phyloP scores from a whole-genome alignment of 2,329 filamentous ascomycete species.

The Calonectria pseudoreteaudii region DNA sequence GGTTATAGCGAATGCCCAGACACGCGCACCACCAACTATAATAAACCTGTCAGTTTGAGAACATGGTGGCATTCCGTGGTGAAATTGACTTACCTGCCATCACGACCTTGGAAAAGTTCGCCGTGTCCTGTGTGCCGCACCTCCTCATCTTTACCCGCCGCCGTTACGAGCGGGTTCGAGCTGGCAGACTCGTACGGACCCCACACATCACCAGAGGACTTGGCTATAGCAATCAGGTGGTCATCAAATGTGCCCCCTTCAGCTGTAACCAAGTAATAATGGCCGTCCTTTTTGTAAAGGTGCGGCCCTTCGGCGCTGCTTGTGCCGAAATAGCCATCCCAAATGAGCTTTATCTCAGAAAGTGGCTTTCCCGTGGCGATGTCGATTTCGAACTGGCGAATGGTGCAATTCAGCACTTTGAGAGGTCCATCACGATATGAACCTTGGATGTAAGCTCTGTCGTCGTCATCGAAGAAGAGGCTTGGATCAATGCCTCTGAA shows the following conservation, averaged over 20 bases:
- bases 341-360: conserved; percentile 35
- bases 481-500: conserved; percentile 42
- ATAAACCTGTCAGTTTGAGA: not conserved
- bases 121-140: not conserved
- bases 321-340: not conserved
- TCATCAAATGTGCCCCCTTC: conserved; percentile 59
- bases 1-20: conserved; percentile 5
- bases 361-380: conserved; percentile 47
- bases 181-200: conserved; percentile 44
- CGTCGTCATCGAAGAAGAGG: conserved; percentile 25
- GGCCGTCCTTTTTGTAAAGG: conserved; percentile 55
- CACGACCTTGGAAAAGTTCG: not conserved
- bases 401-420: conserved; percentile 17
- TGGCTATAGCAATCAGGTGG: conserved; percentile 57
- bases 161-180: not conserved
- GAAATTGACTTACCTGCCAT: not conserved
- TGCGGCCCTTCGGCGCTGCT: conserved; percentile 51
- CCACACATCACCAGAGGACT: conserved; percentile 49
- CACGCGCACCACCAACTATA: not conserved
- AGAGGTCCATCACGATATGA: conserved; percentile 44
- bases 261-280: conserved; percentile 61
- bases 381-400: conserved; percentile 44
- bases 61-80: too few relatives aligned
- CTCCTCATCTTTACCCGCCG: not conserved
- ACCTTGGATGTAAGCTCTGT: conserved; percentile 42